phyloP scores from a whole-genome alignment of 345 rosid species.

The Melaleuca alternifolia region DNA sequence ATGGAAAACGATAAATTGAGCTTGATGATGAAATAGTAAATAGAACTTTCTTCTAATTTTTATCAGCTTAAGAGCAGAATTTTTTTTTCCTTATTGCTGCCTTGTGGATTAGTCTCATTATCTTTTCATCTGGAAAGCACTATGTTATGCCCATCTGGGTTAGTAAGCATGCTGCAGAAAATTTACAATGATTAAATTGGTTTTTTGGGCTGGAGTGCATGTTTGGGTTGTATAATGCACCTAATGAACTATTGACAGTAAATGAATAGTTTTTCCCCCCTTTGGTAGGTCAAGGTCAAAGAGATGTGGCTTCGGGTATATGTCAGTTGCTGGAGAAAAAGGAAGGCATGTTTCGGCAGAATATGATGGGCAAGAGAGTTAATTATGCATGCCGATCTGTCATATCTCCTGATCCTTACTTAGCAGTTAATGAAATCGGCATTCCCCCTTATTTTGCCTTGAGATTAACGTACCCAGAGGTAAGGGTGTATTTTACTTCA shows the following conservation, averaged over 20 bases:
- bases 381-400: conserved; percentile 97
- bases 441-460: conserved; percentile 88
- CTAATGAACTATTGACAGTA: neutral
- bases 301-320: conserved; percentile 56
- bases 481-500: conserved; percentile 5
- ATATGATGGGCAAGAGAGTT: conserved; percentile 99
- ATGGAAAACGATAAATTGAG: neutral
- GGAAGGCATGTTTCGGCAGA: conserved; percentile 94
- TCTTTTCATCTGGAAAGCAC: neutral
- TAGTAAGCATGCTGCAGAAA: neutral
- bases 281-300: conserved; percentile 47
- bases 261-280: neutral
- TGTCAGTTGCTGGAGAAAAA: conserved; percentile 93
- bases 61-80: neutral
- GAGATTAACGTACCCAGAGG: conserved; percentile 95
- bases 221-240: neutral
- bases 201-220: neutral
- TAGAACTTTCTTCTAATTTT: neutral
- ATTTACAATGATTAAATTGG: neutral
- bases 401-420: conserved; percentile 97
- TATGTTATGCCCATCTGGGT: neutral
- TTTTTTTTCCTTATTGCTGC: neutral
- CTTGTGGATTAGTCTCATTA: neutral
- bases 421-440: conserved; percentile 96
- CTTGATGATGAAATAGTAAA: neutral